Evolutionary conservation across 306 rosid genomes (phyloP).

Genomic region (Cucumis cinereus): DNA sequence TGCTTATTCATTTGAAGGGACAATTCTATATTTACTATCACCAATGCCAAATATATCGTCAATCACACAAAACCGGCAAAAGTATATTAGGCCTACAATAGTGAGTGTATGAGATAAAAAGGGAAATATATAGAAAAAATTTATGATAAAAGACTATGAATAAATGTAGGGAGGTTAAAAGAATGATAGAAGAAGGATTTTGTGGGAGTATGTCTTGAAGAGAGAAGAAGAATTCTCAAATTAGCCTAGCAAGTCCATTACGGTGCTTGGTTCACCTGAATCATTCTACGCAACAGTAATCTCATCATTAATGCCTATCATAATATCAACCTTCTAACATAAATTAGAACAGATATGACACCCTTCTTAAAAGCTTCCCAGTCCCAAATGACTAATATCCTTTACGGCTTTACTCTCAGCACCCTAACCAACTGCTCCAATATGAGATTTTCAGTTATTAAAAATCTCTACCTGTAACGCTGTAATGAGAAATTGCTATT

Average conservation of each 20-base stretch:
- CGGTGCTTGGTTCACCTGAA: neutral
- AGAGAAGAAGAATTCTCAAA: neutral
- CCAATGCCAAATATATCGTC: neutral
- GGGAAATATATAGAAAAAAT: neutral
- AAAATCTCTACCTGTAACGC: neutral
- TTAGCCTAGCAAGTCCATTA: neutral
- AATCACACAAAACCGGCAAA: neutral
- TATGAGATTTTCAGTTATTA: neutral
- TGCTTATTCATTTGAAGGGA: neutral
- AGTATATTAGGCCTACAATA: neutral
- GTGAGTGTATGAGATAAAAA: neutral
- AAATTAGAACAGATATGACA: neutral
- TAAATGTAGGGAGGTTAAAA: neutral
- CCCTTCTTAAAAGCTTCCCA: neutral
- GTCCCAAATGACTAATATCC: neutral
- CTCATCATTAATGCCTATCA: neutral
- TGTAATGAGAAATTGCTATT: neutral
- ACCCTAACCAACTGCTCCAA: neutral
- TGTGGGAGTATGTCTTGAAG: too few species aligned
- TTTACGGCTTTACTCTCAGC: neutral
- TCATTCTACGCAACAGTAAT: neutral
- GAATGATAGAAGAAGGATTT: neutral
- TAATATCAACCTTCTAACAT: constrained; percentile 1
- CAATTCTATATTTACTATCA: neutral
- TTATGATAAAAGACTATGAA: neutral